Conservation (phyloP, 345 rosid species). For the Syzygium grande region DNA sequence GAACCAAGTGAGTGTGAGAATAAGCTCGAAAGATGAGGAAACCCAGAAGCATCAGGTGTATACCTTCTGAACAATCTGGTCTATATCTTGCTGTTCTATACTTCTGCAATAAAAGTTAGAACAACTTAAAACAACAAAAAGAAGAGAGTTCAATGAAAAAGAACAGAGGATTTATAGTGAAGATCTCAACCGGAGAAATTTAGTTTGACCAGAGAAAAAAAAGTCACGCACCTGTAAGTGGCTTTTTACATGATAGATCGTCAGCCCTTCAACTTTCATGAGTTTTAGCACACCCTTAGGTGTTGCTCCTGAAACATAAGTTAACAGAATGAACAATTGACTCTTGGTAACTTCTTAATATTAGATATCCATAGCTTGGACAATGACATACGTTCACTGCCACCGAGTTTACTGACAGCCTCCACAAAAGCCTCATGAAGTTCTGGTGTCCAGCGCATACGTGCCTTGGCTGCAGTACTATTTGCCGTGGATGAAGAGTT, state of each 20-base stretch:
- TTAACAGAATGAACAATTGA: background rate
- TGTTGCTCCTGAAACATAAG: constrained; percentile 55
- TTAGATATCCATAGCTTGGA: background rate
- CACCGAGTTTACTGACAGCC: constrained; percentile 81
- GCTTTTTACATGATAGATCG: constrained; percentile 91
- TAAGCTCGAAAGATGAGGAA: background rate
- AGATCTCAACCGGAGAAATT: background rate
- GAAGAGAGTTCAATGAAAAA: background rate
- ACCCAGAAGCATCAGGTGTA: background rate
- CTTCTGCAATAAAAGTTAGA: constrained; percentile 50
- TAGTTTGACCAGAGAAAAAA: background rate
- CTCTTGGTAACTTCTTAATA: background rate
- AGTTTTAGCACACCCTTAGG: constrained; percentile 89
- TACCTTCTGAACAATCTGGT: constrained; percentile 82
- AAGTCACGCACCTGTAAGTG: constrained; percentile 67
- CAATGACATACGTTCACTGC: constrained; percentile 53
- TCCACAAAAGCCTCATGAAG: constrained; percentile 92
- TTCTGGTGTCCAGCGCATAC: constrained; percentile 96
- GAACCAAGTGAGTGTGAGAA: background rate
- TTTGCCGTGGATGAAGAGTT: constrained; percentile 43
- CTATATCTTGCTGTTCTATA: constrained; percentile 74
- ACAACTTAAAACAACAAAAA: constrained; percentile 9
- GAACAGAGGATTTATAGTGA: background rate
- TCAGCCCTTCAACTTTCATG: constrained; percentile 82
- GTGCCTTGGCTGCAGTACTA: constrained; percentile 58